Evolutionary conservation across 192 early-diverging fungal species (phyloP), one percentile per base, ranked within the genome.

Genomic region (Lobulomyces angularis): DNA sequence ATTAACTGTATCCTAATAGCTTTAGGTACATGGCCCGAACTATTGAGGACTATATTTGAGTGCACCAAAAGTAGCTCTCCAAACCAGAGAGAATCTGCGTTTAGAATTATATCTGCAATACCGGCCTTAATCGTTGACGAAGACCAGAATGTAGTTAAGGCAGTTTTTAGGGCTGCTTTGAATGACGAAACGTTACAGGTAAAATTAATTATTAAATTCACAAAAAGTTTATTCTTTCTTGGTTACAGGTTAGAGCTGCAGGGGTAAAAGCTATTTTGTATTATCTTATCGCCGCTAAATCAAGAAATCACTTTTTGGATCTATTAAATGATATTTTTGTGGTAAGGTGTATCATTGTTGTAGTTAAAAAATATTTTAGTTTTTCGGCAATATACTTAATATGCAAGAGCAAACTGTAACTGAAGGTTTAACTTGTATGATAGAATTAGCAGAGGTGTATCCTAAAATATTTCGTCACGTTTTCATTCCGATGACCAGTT

Each of bases 31-130:
- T 97, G 93, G 93, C 65, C 65, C 12, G 84, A 88, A 41, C 71
- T 97, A 14, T 59, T 85, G 8, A 64, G 70, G 14, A 80, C 80
- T 16, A 57, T 97, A 42, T 83, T 87, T 45, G 71, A 83, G 29
- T 90, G 83, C 58, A 74, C 77, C 37, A 77, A 86, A 57, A 77
- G 89, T 14, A 61, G 71, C 41, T 65, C 75, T 3, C 61, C 77
- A 20, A 80, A 71, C 43, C 83, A 82, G 42, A 78, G 86, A 33
- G 87, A 90, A 61, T 79, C 81, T 40, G 88, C 83, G 35, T 90
- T 92, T 68, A 80, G 83, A 46, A 82, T 97, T 43, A 84, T 97
- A 51, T 72, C 77, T 21, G 66, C 80, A 38, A 82, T 89, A 30
- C 82, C 90, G 29, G 69, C 70, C 20, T 46, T 93, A 49, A 77